Conservation (phyloP, 2,329 filamentous ascomycete species). For the Ascochyta viciae-villosae region DNA sequence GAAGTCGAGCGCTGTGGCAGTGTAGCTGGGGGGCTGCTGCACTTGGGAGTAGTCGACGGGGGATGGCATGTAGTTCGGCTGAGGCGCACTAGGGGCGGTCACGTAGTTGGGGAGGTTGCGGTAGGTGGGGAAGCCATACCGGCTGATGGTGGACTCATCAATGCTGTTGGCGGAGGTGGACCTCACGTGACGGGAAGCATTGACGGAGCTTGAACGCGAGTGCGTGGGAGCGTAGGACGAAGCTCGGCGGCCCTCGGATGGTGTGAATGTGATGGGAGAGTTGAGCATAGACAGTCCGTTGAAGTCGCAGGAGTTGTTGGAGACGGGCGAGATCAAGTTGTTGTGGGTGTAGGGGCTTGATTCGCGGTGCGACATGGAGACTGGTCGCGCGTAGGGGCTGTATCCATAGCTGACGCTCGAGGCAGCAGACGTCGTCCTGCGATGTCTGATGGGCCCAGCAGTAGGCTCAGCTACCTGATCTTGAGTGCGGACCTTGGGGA, state of each 20-base stretch:
- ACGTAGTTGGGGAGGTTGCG: slow-evolving; percentile 71
- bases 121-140: slow-evolving; percentile 85
- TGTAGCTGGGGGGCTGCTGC: slow-evolving; percentile 44
- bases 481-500: slow-evolving; percentile 86
- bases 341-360: slow-evolving; percentile 56
- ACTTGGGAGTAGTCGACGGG: slow-evolving; percentile 43
- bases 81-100: slow-evolving; percentile 48
- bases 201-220: slow-evolving; percentile 68
- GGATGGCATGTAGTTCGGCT: slow-evolving; percentile 49
- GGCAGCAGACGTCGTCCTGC: slow-evolving; percentile 61
- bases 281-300: slow-evolving; percentile 60
- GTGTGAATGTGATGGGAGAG: slow-evolving; percentile 66
- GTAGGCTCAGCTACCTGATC: slow-evolving; percentile 76
- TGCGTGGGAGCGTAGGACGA: slow-evolving; percentile 48
- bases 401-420: slow-evolving; percentile 51
- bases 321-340: slow-evolving; percentile 54
- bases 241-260: slow-evolving; percentile 42
- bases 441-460: slow-evolving; percentile 63
- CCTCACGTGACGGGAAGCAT: slow-evolving; percentile 53
- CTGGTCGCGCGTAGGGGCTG: slow-evolving; percentile 58
- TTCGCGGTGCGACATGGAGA: slow-evolving; percentile 54
- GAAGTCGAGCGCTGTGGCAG: slow-evolving; percentile 42
- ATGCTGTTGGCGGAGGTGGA: slow-evolving; percentile 73
- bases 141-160: slow-evolving; percentile 69
- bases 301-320: slow-evolving; percentile 51